Conservation (phyloP, 164 flowering plant species). For the Piper betle region DNA sequence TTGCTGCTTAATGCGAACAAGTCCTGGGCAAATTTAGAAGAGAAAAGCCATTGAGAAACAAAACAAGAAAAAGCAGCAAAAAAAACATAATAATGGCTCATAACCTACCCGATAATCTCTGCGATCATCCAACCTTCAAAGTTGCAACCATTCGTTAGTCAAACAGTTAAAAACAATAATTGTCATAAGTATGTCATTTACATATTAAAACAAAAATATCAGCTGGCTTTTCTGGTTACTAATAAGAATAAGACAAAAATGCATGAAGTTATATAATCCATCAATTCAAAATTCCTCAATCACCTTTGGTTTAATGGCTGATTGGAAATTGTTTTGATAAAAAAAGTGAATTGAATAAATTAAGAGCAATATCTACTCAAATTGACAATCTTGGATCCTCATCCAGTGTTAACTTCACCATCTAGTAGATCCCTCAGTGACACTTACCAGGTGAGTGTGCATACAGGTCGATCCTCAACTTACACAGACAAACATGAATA, state of each 20-base stretch:
- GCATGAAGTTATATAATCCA: not conserved
- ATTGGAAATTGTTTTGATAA: not conserved
- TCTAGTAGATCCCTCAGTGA: no score
- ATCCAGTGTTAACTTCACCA: no score
- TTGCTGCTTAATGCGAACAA: conserved; percentile 9
- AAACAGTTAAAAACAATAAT: not conserved
- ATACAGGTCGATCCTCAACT: no score
- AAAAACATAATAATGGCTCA: not conserved
- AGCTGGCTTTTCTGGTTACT: not conserved
- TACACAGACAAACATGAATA: no score
- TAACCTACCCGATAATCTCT: conserved; percentile 21
- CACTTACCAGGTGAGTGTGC: no score
- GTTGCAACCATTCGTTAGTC: not conserved
- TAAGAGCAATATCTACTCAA: not conserved
- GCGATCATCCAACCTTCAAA: conserved; percentile 25
- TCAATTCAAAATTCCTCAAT: not conserved
- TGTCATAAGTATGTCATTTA: no score
- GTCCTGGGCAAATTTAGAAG: conserved; percentile 7
- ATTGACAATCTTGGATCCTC: not conserved
- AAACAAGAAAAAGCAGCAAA: not conserved
- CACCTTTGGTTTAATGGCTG: not conserved
- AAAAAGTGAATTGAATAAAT: not conserved
- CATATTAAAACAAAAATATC: not conserved
- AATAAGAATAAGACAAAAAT: no score
- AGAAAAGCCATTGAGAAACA: conserved; percentile 1